Evolutionary conservation across 2,329 filamentous ascomycete genomes (phyloP), one percentile per base, ranked within the genome.

Genomic region (Trichoderma hamatum): DNA sequence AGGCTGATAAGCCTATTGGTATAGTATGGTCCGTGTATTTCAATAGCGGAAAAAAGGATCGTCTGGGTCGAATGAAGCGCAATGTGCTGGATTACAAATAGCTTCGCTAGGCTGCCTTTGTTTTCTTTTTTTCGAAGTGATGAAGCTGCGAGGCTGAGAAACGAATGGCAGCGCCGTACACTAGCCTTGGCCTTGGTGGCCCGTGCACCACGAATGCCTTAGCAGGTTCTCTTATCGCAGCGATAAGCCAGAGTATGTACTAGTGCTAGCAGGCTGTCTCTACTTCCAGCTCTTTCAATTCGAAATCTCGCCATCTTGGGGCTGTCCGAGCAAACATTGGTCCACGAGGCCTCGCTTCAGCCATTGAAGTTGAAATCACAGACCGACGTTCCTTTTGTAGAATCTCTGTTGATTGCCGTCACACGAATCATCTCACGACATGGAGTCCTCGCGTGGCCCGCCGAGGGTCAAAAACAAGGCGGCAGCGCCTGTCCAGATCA

Each of bases 401-500:
- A 21, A 9, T 28, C 30, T n/a, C 21, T 10, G 4, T 10, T n/a
- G 16, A 26, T 21, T 36, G 16, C 28, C 28, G n/a, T 11, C 10
- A 9, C 36, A 49, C 21, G n/a, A 55, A 51, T 19, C 16, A 67
- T 14, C 24, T 51, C 30, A 32, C 80, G 87, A 71, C 72, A 97
- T 98, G 94, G 95, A 98, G 85, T 89, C 91, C 69, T 90, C 92
- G 74, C 91, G 95, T 72, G 96, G 95, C 75, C 95, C 96, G 69
- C 95, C 96, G 14, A 87, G 94, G 87, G 96, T 99, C 85, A 98
- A 98, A 82, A 98, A 99, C 86, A 99, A 99, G 91, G 93, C 92
- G 73, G 88, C 96, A 1, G 95, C 95, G 82, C 93, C 91, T 51
- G 85, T 92, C 69, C 91, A 98, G 83, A 97, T 99, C 79, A 96